Percentiles rank a stretch among this genome's conserved stretches.
These are phyloP conservation scores for Russula olivacea DNA, from an alignment of 768 basidiomycete genomes.

Conservation along the genomic window DNA sequence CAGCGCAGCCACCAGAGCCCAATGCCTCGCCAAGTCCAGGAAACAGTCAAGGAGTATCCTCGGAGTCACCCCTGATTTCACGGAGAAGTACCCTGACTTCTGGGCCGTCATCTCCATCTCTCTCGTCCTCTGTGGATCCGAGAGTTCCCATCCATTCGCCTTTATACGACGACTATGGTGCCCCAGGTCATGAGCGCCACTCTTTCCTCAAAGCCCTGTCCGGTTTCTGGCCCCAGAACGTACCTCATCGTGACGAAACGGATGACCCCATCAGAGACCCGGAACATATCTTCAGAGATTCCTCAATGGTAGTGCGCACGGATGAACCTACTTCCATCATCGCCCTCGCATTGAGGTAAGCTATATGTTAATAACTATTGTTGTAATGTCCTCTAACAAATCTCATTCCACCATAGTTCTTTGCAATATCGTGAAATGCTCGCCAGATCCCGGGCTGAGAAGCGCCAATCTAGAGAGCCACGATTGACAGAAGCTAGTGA, in stretches of 20 bases:
- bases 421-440: slow-evolving; percentile 79
- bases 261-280: slow-evolving; percentile 71
- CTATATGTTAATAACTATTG: slow-evolving; percentile 13
- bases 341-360: slow-evolving; percentile 85
- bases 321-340: slow-evolving; percentile 98
- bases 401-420: slow-evolving; percentile 43
- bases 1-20: slow-evolving; percentile 1
- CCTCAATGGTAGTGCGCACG: slow-evolving; percentile 89
- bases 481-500: slow-evolving; percentile 62
- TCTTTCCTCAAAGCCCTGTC: slow-evolving; percentile 81
- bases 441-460: slow-evolving; percentile 69
- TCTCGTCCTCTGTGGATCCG: slow-evolving; percentile 20
- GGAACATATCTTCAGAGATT: slow-evolving; percentile 93
- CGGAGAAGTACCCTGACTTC: slow-evolving; percentile 32
- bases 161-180: slow-evolving; percentile 47
- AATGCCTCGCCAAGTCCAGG: neutral
- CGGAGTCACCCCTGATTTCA: neutral
- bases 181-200: slow-evolving; percentile 52
- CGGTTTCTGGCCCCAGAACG: slow-evolving; percentile 68
- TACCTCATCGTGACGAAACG: slow-evolving; percentile 46
- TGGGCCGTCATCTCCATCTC: slow-evolving; percentile 51
- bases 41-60: slow-evolving; percentile 4
- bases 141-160: slow-evolving; percentile 20
- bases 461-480: slow-evolving; percentile 54
- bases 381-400: neutral